phyloP scores from a whole-genome alignment of 202 grass and related monocot genomes.

The Alloteropsis angusta region DNA sequence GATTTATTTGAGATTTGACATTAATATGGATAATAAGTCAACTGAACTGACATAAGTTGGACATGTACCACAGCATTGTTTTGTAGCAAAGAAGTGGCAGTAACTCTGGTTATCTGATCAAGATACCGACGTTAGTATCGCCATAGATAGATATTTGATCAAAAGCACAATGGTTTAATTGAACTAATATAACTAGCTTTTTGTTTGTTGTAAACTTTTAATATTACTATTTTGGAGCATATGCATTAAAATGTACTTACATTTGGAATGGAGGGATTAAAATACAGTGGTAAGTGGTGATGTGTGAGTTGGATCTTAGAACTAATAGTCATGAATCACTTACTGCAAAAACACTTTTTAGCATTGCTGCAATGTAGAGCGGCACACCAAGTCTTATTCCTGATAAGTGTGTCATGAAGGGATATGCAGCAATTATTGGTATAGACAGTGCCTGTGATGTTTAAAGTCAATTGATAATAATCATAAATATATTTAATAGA shows the following conservation, averaged over 20 bases:
- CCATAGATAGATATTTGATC: conserved; percentile 7
- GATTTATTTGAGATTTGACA: background rate
- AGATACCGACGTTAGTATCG: background rate
- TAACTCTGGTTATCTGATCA: conserved; percentile 60
- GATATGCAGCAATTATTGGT: conserved; percentile 67
- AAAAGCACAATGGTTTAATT: background rate
- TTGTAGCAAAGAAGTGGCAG: conserved; percentile 38
- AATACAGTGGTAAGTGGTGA: background rate
- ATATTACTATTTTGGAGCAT: background rate
- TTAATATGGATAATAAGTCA: background rate
- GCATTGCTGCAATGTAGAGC: conserved; percentile 52
- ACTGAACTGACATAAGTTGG: background rate
- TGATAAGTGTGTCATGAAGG: conserved; percentile 72
- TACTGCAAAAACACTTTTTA: conserved; percentile 68
- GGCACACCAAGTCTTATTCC: conserved; percentile 43
- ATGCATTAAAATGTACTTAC: no score
- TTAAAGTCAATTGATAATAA: background rate
- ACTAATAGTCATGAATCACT: conserved; percentile 23
- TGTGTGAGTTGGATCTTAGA: background rate
- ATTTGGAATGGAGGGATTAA: no score
- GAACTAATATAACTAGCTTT: background rate
- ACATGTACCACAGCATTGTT: conserved; percentile 32
- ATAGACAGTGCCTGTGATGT: conserved; percentile 50
- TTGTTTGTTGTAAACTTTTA: background rate
- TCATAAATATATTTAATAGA: background rate